Percentiles rank a stretch among this genome's conserved stretches.
Conservation (phyloP, 2,329 filamentous ascomycete genomes). For the Fusarium illudens region DNA sequence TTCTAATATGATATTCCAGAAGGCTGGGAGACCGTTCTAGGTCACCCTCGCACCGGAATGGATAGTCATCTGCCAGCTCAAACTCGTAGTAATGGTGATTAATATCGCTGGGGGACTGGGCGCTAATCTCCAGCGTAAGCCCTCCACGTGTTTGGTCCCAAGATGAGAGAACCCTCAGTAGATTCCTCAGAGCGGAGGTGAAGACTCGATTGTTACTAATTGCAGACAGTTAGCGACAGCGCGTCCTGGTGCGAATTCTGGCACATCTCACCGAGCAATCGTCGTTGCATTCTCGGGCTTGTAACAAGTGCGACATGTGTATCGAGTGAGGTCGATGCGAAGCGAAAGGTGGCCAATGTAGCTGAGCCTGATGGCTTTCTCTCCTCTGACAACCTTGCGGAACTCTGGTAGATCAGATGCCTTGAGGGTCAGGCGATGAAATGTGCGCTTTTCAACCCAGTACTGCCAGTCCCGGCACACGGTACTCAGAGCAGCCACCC, state of each 20-base stretch:
- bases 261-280: neutral
- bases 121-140: constrained; percentile 8
- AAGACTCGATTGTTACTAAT: constrained; percentile 15
- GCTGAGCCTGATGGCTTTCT: neutral
- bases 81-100: neutral
- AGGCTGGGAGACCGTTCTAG: neutral
- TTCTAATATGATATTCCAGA: neutral
- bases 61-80: constrained; percentile 1
- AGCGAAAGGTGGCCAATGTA: constrained; percentile 1
- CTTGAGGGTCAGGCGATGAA: constrained; percentile 7
- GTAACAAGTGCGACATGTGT: neutral
- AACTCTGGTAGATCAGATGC: neutral
- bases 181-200: neutral
- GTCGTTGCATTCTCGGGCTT: neutral
- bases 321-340: constrained; percentile 3
- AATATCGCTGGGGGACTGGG: constrained; percentile 18
- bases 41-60: constrained; percentile 4
- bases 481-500: neutral
- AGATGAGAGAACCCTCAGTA: constrained; percentile 4
- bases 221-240: neutral
- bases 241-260: too few species aligned
- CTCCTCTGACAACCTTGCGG: neutral
- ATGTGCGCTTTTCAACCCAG: constrained; percentile 9
- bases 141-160: neutral
- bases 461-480: constrained; percentile 7